These are phyloP conservation scores for Fraxinus latifolia DNA, from an alignment of 305 asterid genomes.

Conservation along the genomic window DNA sequence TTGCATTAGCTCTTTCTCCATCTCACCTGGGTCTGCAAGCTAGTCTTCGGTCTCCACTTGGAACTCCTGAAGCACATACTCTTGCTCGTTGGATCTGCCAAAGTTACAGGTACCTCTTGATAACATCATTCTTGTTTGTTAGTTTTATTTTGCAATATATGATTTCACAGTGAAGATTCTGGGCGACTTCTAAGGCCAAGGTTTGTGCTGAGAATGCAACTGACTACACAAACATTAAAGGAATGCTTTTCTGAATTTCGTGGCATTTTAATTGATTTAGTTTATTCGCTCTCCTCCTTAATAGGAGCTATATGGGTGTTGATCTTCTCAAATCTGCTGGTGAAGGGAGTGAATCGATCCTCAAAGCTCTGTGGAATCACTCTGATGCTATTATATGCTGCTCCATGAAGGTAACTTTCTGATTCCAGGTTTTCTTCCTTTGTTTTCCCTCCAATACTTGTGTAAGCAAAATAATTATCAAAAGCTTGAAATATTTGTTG, in stretches of 20 bases:
- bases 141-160: background rate
- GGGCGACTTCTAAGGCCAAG: background rate
- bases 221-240: background rate
- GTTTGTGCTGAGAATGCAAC: background rate
- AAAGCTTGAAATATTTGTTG: background rate
- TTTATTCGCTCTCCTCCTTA: slow-evolving; percentile 7
- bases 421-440: background rate
- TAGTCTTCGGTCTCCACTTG: slow-evolving; percentile 65
- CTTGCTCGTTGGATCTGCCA: slow-evolving; percentile 87
- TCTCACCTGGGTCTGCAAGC: slow-evolving; percentile 59
- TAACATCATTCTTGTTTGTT: background rate
- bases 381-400: slow-evolving; percentile 89
- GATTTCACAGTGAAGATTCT: background rate
- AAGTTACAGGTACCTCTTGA: slow-evolving; percentile 59
- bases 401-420: slow-evolving; percentile 62
- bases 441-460: background rate
- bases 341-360: slow-evolving; percentile 72
- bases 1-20: slow-evolving; percentile 84
- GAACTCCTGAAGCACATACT: slow-evolving; percentile 90
- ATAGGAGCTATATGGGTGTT: slow-evolving; percentile 65
- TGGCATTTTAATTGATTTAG: background rate
- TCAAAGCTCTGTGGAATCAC: slow-evolving; percentile 79
- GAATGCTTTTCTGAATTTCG: background rate
- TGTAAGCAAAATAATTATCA: background rate
- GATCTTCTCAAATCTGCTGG: slow-evolving; percentile 65